A percentile compares a stretch with the other conserved stretches of the same genome.
Conservation (phyloP, 2,329 filamentous ascomycete genomes). For the Pestalotiopsis sp. region DNA sequence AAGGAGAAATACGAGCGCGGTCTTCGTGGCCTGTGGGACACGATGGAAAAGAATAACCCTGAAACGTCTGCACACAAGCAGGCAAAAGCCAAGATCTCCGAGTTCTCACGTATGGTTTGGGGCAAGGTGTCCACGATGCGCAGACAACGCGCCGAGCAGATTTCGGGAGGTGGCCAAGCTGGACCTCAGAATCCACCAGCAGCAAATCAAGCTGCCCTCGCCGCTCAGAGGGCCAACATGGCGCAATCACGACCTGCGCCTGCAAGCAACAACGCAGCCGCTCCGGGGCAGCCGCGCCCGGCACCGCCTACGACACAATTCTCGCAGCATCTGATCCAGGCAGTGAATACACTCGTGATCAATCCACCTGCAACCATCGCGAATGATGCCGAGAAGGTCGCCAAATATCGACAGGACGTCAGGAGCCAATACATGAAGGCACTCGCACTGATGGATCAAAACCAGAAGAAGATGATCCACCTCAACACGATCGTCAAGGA, state of each 20-base stretch:
- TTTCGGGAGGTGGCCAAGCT: conserved; percentile 21
- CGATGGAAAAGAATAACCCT: conserved; percentile 46
- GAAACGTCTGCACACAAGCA: conserved; percentile 47
- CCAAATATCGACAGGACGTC: conserved; percentile 20
- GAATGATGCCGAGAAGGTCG: conserved; percentile 18
- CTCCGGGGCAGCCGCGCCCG: conserved; percentile 2
- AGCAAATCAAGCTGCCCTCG: conserved; percentile 3
- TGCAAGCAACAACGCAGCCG: conserved; percentile 2
- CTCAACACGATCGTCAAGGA: conserved; percentile 26
- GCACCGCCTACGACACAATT: neutral
- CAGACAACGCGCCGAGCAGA: conserved; percentile 22
- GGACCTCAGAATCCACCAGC: neutral
- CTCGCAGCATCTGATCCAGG: neutral
- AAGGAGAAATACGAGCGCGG: conserved; percentile 60
- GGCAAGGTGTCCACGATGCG: conserved; percentile 45
- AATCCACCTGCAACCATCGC: neutral
- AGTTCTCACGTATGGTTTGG: conserved; percentile 60
- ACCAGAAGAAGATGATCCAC: conserved; percentile 17
- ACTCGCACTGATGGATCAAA: conserved; percentile 27
- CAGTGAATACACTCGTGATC: neutral
- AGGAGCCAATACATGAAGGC: conserved; percentile 23
- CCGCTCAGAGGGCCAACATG: conserved; percentile 9
- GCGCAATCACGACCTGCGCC: conserved; percentile 3
- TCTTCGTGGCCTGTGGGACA: conserved; percentile 51
- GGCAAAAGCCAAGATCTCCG: conserved; percentile 57